Evolutionary conservation across 352 stramenopile genomes (phyloP), one percentile per base, ranked within the genome.

Genomic region (Pythium volutum): DNA sequence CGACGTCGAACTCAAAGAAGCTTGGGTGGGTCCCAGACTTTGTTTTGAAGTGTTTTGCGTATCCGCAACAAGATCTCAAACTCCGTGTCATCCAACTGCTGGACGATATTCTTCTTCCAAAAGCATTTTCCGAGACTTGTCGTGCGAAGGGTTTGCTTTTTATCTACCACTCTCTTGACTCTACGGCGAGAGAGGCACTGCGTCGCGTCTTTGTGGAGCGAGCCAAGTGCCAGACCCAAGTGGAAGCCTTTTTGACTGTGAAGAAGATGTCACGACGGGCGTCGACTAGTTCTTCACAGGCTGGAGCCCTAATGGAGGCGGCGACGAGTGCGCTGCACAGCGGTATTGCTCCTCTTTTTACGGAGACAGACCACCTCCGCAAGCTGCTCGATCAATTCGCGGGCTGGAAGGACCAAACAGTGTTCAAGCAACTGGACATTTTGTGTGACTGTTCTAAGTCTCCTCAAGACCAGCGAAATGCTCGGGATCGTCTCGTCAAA

Each of bases 31-130:
- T 94, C 23, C 83, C 87, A 0, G 84, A 91, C 29, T 94, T 82
- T 55, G 83, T 94, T 1, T 63, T 94, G 39, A 94, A 96, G 58
- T 94, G 83, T 49, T 96, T 89, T 53, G 83, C 87, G 14, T 96
- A 94, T 58, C 79, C 81, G 5, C 75, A 93, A 31, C 75, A 94
- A 75, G 87, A 96, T 42, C 63, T 96, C 5, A 86, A 87, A 48
- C 74, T 96, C 18, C 78, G 87, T 23, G 84, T 93, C 14, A 76
- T 94, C 10, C 87, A 94, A 55, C 64, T 96, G 20, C 49, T 96
- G 14, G 87, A 96, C 54, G 87, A 96, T 47, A 89, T 94, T 47
- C 59, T 96, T 14, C 67, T 96, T 11, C 87, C 87, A 4, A 94
- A 94, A 41, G 67, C 65, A 20, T 67, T 82, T 3, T 67, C 70